Percentiles rank a stretch among this genome's conserved stretches.
phyloP scores from a whole-genome alignment of 768 basidiomycete species.

The Tulasnella sp. region DNA sequence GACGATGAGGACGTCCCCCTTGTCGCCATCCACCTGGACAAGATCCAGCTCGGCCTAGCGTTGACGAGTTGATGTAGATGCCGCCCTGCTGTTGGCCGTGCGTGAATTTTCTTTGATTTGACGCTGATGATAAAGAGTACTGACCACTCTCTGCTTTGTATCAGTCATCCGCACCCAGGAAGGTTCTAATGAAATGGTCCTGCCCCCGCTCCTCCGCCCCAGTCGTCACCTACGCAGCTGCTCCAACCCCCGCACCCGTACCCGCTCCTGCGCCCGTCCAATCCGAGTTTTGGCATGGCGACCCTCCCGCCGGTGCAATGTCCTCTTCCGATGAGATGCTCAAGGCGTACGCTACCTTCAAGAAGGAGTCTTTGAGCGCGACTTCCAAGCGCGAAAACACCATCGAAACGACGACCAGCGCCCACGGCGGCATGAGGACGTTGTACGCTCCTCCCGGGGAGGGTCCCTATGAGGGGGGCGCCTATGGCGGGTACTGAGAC shows the following conservation, averaged over 20 bases:
- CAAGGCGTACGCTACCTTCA: constrained; percentile 20
- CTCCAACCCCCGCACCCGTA: not conserved
- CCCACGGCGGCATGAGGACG: constrained; percentile 22
- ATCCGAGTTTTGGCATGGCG: constrained; percentile 14
- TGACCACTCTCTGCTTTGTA: not conserved
- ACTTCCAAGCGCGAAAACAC: not conserved
- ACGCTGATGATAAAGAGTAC: not conserved
- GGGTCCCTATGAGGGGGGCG: constrained; percentile 3
- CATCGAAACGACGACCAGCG: constrained; percentile 1
- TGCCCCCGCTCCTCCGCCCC: not conserved
- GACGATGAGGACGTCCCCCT: constrained; percentile 18
- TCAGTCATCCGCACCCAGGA: constrained; percentile 17
- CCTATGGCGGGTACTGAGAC: not conserved
- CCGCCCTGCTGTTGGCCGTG: constrained; percentile 23
- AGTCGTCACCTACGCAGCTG: constrained; percentile 4
- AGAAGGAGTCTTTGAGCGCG: not conserved
- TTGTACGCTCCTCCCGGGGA: constrained; percentile 14
- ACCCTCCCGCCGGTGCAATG: not conserved
- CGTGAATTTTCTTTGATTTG: not conserved
- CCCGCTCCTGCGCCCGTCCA: not conserved
- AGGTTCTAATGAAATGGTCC: constrained; percentile 13
- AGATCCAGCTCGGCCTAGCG: constrained; percentile 18
- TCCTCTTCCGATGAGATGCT: constrained; percentile 22
- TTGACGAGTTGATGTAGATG: constrained; percentile 21
- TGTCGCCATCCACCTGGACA: constrained; percentile 1